These are phyloP conservation scores for Ambispora gerdemannii DNA, from an alignment of 192 early-diverging fungal species.

Conservation along the genomic window DNA sequence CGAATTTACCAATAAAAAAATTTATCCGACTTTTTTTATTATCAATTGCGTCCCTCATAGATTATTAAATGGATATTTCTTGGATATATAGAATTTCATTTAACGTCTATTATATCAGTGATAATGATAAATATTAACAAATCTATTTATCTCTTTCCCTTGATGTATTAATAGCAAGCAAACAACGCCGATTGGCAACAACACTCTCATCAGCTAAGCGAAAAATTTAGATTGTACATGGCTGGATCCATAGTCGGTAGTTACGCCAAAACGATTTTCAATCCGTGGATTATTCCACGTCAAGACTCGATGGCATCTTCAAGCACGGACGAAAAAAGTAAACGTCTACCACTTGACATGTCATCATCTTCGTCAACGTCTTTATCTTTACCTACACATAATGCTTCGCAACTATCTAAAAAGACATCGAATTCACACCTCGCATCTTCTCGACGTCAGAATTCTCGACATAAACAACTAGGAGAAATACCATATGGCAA, in stretches of 20 bases:
- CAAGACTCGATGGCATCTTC: not conserved
- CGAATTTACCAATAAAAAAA: too few relatives aligned
- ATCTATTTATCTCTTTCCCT: not conserved
- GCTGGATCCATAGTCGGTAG: constrained; percentile 30
- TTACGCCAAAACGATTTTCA: constrained; percentile 5
- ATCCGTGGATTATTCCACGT: constrained; percentile 15
- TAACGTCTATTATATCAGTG: not conserved
- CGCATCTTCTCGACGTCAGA: constrained; percentile 9
- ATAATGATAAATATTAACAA: not conserved
- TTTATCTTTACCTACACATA: constrained; percentile 10
- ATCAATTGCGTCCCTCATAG: too few relatives aligned
- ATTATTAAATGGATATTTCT: not conserved
- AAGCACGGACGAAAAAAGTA: constrained; percentile 24
- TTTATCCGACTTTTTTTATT: too few relatives aligned
- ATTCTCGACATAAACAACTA: constrained; percentile 12
- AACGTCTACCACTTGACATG: constrained; percentile 15
- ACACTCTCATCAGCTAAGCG: constrained; percentile 22
- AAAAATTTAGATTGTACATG: constrained; percentile 32
- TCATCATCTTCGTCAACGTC: constrained; percentile 27
- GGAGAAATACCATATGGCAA: not conserved
- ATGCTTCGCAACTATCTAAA: constrained; percentile 10
- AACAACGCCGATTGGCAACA: constrained; percentile 8
- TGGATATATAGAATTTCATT: not conserved
- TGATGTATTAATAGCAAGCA: constrained; percentile 6
- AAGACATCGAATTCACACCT: constrained; percentile 19